These are phyloP conservation scores for Plasmodium fragile DNA, from an alignment of 169 alveolate species.

Conservation along the genomic window DNA sequence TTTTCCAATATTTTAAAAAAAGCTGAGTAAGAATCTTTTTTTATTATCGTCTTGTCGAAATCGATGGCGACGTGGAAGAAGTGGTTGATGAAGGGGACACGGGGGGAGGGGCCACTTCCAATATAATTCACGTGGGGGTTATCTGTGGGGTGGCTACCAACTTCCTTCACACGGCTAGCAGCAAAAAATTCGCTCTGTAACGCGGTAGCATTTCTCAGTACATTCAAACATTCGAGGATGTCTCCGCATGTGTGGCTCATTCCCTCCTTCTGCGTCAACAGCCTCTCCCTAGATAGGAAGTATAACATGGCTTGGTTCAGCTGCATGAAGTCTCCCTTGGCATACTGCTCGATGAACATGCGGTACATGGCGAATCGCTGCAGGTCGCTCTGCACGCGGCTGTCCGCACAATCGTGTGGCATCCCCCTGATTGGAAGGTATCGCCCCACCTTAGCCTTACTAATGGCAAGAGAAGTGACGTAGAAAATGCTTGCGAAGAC, in stretches of 20 bases:
- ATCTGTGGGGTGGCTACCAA: neutral
- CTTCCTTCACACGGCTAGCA: neutral
- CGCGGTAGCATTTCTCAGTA: conserved; percentile 3
- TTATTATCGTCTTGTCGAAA: conserved; percentile 65
- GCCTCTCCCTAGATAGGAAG: conserved; percentile 28
- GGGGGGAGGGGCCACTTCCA: neutral
- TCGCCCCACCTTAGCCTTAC: neutral
- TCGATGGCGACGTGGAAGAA: conserved; percentile 42
- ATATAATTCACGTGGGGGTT: neutral
- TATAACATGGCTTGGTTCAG: conserved; percentile 36
- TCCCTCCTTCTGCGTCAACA: neutral
- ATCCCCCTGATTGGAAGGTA: neutral
- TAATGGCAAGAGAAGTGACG: neutral
- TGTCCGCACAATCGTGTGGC: neutral
- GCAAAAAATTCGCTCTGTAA: conserved; percentile 10
- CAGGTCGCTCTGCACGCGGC: neutral
- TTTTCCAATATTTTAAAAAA: conserved; percentile 21
- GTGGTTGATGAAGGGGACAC: conserved; percentile 16
- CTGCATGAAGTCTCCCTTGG: conserved; percentile 17
- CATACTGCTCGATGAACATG: conserved; percentile 9
- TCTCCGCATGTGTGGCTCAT: neutral
- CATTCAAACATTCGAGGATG: conserved; percentile 21
- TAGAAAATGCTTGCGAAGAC: conserved; percentile 38
- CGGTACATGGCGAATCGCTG: neutral
- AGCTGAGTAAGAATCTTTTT: conserved; percentile 30